Evolutionary conservation across 139 green algal genomes (phyloP).

Genomic region (Diplosphaera chodatii): DNA sequence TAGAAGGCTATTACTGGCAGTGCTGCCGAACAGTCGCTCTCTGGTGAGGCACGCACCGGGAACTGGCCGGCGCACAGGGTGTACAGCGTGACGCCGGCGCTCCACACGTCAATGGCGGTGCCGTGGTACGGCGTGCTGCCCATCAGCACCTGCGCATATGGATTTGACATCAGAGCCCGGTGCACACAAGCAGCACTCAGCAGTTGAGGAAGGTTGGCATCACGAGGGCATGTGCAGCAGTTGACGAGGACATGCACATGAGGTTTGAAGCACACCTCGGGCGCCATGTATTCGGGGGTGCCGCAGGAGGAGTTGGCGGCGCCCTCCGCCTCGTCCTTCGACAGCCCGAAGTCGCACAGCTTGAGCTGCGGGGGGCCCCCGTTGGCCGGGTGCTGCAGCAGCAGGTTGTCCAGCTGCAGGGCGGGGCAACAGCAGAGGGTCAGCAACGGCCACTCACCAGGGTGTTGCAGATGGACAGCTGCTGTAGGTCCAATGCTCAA

Average conservation of each 20-base stretch:
- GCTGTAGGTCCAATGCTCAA: no score
- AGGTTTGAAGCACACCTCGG: slow-evolving; percentile 25
- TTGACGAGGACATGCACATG: no score
- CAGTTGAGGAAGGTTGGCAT: no score
- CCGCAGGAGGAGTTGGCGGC: slow-evolving; percentile 31
- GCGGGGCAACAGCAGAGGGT: no score
- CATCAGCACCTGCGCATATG: not conserved
- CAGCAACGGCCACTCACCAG: no score
- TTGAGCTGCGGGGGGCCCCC: slow-evolving; percentile 75
- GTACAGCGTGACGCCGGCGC: slow-evolving; percentile 50
- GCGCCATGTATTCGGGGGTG: slow-evolving; percentile 27
- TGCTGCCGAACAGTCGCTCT: no score
- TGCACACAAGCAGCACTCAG: no score
- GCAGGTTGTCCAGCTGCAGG: slow-evolving; percentile 90
- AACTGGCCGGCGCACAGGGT: slow-evolving; percentile 27
- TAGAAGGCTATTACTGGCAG: no score
- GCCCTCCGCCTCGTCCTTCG: slow-evolving; percentile 23
- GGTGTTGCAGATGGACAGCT: no score
- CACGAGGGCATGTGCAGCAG: no score
- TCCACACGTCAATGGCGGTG: slow-evolving; percentile 50
- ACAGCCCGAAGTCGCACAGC: slow-evolving; percentile 87
- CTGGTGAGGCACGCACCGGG: no score
- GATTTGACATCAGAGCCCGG: no score
- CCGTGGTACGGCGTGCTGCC: slow-evolving; percentile 39
- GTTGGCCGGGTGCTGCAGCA: slow-evolving; percentile 70